These are phyloP conservation scores for Lactarius sanguifluus DNA, from an alignment of 768 basidiomycete genomes.

Conservation along the genomic window DNA sequence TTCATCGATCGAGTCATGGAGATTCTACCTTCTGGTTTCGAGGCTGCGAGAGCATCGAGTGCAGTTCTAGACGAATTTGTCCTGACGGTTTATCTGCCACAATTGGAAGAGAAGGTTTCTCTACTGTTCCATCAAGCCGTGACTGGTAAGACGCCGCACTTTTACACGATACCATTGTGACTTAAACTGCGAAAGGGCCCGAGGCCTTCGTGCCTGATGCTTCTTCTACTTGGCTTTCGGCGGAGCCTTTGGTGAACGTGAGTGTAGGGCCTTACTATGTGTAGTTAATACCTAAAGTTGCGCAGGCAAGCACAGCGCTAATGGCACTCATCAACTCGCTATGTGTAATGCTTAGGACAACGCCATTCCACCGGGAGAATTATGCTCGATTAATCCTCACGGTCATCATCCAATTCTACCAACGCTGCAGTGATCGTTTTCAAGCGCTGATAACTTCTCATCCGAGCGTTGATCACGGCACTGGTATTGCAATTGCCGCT, in stretches of 20 bases:
- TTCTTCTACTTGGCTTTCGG: conserved; percentile 58
- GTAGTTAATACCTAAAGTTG: conserved; percentile 14
- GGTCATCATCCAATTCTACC: conserved; percentile 95
- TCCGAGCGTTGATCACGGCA: conserved; percentile 40
- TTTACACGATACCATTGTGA: conserved; percentile 9
- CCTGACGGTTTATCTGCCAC: conserved; percentile 86
- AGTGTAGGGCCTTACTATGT: conserved; percentile 12
- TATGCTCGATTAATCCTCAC: conserved; percentile 92
- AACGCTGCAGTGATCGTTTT: conserved; percentile 87
- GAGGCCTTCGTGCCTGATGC: conserved; percentile 89
- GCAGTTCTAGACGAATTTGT: conserved; percentile 90
- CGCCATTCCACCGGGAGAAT: conserved; percentile 93
- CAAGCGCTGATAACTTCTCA: conserved; percentile 61
- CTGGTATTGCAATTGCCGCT: conserved; percentile 57
- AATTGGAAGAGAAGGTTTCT: conserved; percentile 92
- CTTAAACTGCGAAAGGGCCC: conserved; percentile 49
- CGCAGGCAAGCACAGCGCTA: conserved; percentile 76
- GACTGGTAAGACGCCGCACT: conserved; percentile 48
- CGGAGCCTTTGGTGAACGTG: conserved; percentile 80
- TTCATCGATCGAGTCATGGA: conserved; percentile 76
- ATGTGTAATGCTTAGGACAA: conserved; percentile 85
- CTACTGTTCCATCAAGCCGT: conserved; percentile 84
- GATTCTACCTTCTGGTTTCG: conserved; percentile 69
- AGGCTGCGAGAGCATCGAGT: conserved; percentile 63
- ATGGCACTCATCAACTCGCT: conserved; percentile 90